Conservation (phyloP, 371 early-diverging fungal genomes). For the Coemansia sp. region DNA sequence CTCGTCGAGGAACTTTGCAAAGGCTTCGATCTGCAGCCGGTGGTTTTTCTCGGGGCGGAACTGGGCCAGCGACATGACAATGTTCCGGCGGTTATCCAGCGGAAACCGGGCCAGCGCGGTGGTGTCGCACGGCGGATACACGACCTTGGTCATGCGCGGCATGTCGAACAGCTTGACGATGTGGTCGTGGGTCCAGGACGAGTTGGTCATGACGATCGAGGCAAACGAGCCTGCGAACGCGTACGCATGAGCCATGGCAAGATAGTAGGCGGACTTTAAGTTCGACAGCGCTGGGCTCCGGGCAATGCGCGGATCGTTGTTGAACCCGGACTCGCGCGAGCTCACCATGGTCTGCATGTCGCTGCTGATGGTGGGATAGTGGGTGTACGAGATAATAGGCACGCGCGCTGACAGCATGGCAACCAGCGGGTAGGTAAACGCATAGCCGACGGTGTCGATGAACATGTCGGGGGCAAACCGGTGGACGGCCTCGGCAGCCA, state of each 20-base stretch:
- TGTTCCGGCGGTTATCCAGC: constrained; percentile 54
- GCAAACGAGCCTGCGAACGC: constrained; percentile 76
- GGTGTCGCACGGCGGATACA: constrained; percentile 95
- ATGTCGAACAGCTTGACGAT: constrained; percentile 55
- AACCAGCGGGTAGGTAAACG: constrained; percentile 87
- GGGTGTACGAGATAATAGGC: constrained; percentile 83
- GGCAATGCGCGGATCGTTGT: constrained; percentile 63
- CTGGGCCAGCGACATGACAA: constrained; percentile 88
- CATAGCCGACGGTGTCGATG: constrained; percentile 93
- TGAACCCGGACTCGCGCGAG: constrained; percentile 64
- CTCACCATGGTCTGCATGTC: constrained; percentile 89
- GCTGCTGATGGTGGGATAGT: constrained; percentile 95
- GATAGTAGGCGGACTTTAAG: constrained; percentile 81
- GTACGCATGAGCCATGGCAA: constrained; percentile 72
- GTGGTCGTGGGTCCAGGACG: constrained; percentile 93
- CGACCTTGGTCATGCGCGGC: constrained; percentile 58
- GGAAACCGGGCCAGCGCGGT: constrained; percentile 58
- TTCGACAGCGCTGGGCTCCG: constrained; percentile 59
- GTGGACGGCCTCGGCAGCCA: constrained; percentile 76
- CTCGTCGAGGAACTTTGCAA: constrained; percentile 56
- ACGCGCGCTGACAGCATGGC: constrained; percentile 59
- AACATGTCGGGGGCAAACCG: constrained; percentile 76
- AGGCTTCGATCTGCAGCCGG: constrained; percentile 71
- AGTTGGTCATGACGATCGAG: constrained; percentile 83
- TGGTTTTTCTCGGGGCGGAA: constrained; percentile 96